A percentile compares a stretch with the other conserved stretches of the same genome.
phyloP scores from a whole-genome alignment of 2,329 filamentous ascomycete species.

The Penicillium sp. region DNA sequence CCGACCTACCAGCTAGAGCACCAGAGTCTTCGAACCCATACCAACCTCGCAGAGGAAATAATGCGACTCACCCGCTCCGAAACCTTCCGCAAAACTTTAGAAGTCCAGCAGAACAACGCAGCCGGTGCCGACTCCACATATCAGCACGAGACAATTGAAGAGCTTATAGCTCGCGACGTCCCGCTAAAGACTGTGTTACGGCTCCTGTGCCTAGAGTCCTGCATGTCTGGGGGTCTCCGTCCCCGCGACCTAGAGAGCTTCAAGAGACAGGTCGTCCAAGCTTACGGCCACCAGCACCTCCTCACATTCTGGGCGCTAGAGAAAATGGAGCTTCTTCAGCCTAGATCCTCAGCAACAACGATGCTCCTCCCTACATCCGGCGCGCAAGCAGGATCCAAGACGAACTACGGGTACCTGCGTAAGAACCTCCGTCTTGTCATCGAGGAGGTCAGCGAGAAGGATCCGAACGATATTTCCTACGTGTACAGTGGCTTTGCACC shows the following conservation, averaged over 20 bases:
- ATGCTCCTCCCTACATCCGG: constrained; percentile 75
- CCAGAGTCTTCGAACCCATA: constrained; percentile 87
- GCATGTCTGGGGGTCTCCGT: constrained; percentile 82
- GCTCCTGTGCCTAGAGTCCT: constrained; percentile 86
- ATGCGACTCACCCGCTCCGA: constrained; percentile 90
- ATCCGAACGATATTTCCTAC: constrained; percentile 94
- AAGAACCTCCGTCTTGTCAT: constrained; percentile 86
- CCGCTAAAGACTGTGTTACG: constrained; percentile 79
- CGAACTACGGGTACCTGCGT: constrained; percentile 85
- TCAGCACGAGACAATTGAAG: constrained; percentile 87
- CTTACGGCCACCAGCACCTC: constrained; percentile 92
- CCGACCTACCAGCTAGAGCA: constrained; percentile 92
- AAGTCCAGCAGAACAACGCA: constrained; percentile 93
- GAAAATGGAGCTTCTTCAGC: constrained; percentile 80
- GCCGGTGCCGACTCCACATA: constrained; percentile 84
- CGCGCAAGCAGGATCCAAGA: constrained; percentile 65
- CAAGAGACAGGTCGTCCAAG: constrained; percentile 81
- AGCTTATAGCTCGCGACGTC: constrained; percentile 85
- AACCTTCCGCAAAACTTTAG: constrained; percentile 79
- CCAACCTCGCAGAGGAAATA: constrained; percentile 88
- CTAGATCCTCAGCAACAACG: constrained; percentile 72
- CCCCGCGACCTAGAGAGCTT: constrained; percentile 86
- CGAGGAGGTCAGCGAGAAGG: constrained; percentile 93
- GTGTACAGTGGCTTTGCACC: constrained; percentile 97
- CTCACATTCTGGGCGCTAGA: constrained; percentile 85